Evolutionary conservation across 2,329 filamentous ascomycete genomes (phyloP).

Genomic region (Chrysoporthe cubensis): DNA sequence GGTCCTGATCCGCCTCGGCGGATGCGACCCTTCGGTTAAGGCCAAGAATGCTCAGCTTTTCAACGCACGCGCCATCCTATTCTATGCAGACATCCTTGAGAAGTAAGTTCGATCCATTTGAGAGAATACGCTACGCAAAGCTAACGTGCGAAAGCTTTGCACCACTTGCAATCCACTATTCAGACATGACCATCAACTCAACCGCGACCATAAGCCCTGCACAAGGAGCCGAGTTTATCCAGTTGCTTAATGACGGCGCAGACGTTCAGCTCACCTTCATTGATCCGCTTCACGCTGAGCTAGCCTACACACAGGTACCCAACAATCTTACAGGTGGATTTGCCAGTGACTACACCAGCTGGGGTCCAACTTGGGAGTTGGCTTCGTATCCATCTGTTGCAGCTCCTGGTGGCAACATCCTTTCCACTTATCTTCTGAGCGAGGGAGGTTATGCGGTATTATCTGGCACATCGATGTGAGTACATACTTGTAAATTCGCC

Average conservation of each 20-base stretch:
- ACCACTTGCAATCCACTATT: background rate
- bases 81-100: conserved; percentile 15
- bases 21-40: conserved; percentile 36
- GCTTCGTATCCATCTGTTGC: conserved; percentile 60
- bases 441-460: conserved; percentile 55
- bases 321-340: conserved; percentile 53
- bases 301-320: conserved; percentile 22
- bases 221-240: conserved; percentile 34
- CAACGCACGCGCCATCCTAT: conserved; percentile 39
- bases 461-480: conserved; percentile 61
- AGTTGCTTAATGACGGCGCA: conserved; percentile 31
- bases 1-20: conserved; percentile 45
- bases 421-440: conserved; percentile 58
- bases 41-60: conserved; percentile 44
- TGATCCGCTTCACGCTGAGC: conserved; percentile 8
- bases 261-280: conserved; percentile 33
- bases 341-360: conserved; percentile 55
- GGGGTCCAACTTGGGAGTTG: conserved; percentile 63
- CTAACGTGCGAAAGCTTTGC: conserved; percentile 1
- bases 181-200: conserved; percentile 25
- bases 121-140: background rate
- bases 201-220: conserved; percentile 29
- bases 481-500: background rate
- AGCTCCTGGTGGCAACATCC: conserved; percentile 60
- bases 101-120: background rate